These are phyloP conservation scores for Tuber borchii DNA, from an alignment of 495 filamentous ascomycete genomes.

Conservation along the genomic window DNA sequence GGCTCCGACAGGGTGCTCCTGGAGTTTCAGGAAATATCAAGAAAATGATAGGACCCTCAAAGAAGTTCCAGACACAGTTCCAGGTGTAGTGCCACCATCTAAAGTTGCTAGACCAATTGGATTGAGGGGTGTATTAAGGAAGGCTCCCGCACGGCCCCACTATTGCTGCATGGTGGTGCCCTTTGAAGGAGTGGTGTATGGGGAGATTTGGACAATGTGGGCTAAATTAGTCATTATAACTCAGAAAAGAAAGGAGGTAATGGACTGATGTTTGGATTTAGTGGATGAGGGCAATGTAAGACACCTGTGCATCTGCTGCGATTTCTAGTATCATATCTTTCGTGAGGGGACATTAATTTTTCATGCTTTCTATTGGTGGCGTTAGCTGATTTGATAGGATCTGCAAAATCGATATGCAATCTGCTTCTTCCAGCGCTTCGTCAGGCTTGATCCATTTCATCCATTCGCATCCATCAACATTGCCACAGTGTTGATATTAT, in stretches of 20 bases:
- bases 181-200: conserved; percentile 55
- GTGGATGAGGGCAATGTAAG: too few species aligned
- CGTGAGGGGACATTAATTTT: not conserved
- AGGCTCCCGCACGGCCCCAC: conserved; percentile 46
- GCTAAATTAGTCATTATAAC: conserved; percentile 29
- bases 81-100: conserved; percentile 59
- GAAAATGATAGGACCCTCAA: conserved; percentile 52
- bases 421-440: too few species aligned
- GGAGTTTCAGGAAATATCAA: conserved; percentile 61
- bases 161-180: conserved; percentile 61
- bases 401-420: not conserved
- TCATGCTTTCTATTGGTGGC: not conserved
- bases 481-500: too few species aligned
- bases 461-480: too few species aligned
- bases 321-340: not conserved
- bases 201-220: conserved; percentile 61
- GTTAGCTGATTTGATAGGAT: not conserved
- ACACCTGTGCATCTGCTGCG: not conserved
- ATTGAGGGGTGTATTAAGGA: conserved; percentile 61
- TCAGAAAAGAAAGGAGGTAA: not conserved
- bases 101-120: conserved; percentile 54
- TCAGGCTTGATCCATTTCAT: too few species aligned
- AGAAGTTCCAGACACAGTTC: conserved; percentile 57
- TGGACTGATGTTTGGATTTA: too few species aligned
- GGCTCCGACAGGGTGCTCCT: conserved; percentile 56